These are phyloP conservation scores for Petunia secreta DNA, from an alignment of 257 asterid genomes.

Conservation along the genomic window DNA sequence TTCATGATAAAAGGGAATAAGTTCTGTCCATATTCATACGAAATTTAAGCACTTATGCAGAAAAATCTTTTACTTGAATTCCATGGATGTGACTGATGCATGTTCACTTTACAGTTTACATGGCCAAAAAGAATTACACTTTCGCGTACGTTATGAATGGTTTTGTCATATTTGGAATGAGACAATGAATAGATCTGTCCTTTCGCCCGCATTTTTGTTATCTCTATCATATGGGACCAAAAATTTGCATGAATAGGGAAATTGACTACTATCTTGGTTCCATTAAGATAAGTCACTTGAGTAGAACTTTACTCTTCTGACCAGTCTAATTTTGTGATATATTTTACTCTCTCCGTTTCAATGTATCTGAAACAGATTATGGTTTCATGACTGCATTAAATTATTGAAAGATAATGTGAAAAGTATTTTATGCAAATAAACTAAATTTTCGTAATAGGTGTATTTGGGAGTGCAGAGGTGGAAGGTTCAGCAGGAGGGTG, in stretches of 20 bases:
- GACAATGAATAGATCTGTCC: slow-evolving; percentile 53
- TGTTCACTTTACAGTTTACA: slow-evolving; percentile 3
- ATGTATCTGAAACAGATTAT: too few species aligned
- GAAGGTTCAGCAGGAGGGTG: slow-evolving; percentile 26
- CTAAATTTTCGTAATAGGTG: background rate
- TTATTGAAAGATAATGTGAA: too few species aligned
- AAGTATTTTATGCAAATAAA: too few species aligned
- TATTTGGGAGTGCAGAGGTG: slow-evolving; percentile 50
- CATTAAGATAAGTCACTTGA: slow-evolving; percentile 30
- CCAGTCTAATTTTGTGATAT: too few species aligned
- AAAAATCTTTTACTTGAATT: slow-evolving; percentile 32
- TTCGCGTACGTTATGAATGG: slow-evolving; percentile 32
- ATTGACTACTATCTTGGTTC: slow-evolving; percentile 41
- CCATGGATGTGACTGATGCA: slow-evolving; percentile 56
- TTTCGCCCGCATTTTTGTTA: slow-evolving; percentile 43
- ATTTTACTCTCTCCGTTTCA: too few species aligned
- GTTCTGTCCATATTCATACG: slow-evolving; percentile 30
- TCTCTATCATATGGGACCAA: slow-evolving; percentile 33
- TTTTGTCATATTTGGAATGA: slow-evolving; percentile 37
- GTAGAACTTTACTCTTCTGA: background rate
- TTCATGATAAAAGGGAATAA: slow-evolving; percentile 28
- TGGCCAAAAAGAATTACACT: background rate
- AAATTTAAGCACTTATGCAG: background rate
- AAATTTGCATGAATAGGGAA: slow-evolving; percentile 62
- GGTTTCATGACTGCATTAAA: too few species aligned